Evolutionary conservation across 1,284 basidiomycete genomes (phyloP), one percentile per base, ranked within the genome.

Genomic region (Sanghuangporus sanghuang): DNA sequence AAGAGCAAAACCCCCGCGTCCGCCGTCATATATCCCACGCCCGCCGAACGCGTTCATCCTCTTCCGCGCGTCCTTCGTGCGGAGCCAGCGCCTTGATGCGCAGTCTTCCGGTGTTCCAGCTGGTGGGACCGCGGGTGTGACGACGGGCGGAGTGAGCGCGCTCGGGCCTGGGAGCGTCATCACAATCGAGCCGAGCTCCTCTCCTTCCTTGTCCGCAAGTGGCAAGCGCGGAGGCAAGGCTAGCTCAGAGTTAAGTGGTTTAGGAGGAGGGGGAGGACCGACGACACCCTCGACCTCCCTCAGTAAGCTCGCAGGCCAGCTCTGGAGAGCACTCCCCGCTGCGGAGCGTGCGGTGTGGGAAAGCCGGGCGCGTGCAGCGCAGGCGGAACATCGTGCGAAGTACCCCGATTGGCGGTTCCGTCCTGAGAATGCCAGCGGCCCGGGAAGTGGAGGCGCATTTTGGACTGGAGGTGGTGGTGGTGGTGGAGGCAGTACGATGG

Each of bases 1-100:
- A 14, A 11, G 32, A 8, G 23, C 52, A 12, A 57, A 50, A 23
- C 35, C 57, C 27, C 49, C 62, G 11, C 63, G 66, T 8, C 69
- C 74, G 61, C 62, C 75, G 8, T 75, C 76, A 36, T 88, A 96
- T 75, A 93, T 96, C 73, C 93, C 95, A 55, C 86, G 95, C 39
- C 95, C 95, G 0, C 90, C 93, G 38, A 97, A 97, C 75, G 94
- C 95, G 55, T 97, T 96, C 78, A 96, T 97, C 70, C 86, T 97
- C 73, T 97, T 95, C 77, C 85, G 95, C 66, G 92, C 92, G 39
- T 90, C 93, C 59, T 94, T 95, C 72, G 93, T 95, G 70, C 82
- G 85, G 54, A 85, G 85, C 62, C 54, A 65, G 54, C 59, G 61
- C 16, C 18, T 61, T 8, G 64, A 50, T 16, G 32, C 16, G 5